Base-by-base conservation (phyloP, 2,329 filamentous ascomycete species). In the Aaosphaeria pasadenensis region DNA sequence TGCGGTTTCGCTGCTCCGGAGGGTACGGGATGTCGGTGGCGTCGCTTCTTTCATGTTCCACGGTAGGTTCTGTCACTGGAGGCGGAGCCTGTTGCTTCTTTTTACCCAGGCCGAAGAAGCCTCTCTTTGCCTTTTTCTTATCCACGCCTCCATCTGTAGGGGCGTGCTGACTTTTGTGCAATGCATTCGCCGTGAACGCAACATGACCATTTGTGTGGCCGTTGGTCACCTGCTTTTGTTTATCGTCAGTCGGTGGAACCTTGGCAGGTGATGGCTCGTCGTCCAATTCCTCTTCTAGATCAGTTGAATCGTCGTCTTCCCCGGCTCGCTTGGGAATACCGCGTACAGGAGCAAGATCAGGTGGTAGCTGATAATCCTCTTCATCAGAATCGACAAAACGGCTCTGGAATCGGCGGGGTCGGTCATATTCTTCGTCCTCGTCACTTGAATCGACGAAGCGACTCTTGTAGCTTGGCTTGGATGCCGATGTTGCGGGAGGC, bases 401-500 rank as follows among this genome's bases (percentile, higher is more conserved):
- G 50, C 74, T 77, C 45, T 70, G 65, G 60, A 77, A 78, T 9
- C 56, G 59, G 5, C 54, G 57, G 13, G 66, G 57, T 7, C 59
- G 51, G 7, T 62, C 60, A 5, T 63, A 65, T 2, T 76, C 74
- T 29, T 71, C 71, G n/a, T 40, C 71, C 39, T 75, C 73, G 40
- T 89, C 86, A 59, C 87, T 89, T 1, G 87, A 89, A 58, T 89
- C 85, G 1, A 75, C 82, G 57, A 90, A 87, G 1, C 86, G 83
- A 59, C 64, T 70, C 47, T 62, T 63, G 54, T 69, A 67, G 1
- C 57, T 50, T 7, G 52, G 35, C 29, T 52, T 55, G 36, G 52
- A 30, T 30, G 58, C 42, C 29, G 53, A 62, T 11, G 50, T 49
- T n/a, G 55, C 51, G 11, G 53, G 33, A 30, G 57, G 13, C 39